These are phyloP conservation scores for Pseudogymnoascus sp. DNA, from an alignment of 2,329 filamentous ascomycete genomes.

Conservation along the genomic window DNA sequence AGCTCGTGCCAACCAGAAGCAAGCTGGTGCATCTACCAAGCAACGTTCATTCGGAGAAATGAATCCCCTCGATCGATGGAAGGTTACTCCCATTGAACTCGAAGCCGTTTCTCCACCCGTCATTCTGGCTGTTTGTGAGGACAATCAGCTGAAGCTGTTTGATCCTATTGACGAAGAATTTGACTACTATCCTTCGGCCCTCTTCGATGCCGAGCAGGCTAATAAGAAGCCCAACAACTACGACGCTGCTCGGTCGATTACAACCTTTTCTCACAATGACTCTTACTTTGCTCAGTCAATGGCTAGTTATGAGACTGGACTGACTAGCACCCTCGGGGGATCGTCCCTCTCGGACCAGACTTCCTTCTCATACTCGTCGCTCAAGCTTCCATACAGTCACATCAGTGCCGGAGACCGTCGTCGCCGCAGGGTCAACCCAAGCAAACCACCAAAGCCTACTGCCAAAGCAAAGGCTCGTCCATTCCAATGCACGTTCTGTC, in stretches of 20 bases:
- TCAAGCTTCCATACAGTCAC: constrained; percentile 20
- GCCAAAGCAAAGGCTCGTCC: constrained; percentile 32
- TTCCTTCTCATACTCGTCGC: constrained; percentile 6
- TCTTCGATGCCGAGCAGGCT: background rate
- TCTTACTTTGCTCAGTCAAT: constrained; percentile 10
- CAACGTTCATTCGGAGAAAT: background rate
- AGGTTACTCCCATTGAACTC: constrained; percentile 11
- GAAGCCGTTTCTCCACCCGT: constrained; percentile 11
- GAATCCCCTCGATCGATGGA: constrained; percentile 13
- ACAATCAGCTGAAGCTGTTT: constrained; percentile 4
- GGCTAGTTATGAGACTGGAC: constrained; percentile 12
- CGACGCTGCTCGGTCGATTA: background rate
- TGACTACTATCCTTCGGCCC: background rate
- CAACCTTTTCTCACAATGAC: constrained; percentile 7
- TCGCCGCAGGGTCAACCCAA: constrained; percentile 41
- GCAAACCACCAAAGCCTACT: constrained; percentile 34
- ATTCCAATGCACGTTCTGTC: constrained; percentile 52
- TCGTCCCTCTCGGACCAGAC: constrained; percentile 8
- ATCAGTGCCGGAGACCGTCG: constrained; percentile 43
- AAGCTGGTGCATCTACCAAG: background rate
- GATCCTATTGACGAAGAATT: constrained; percentile 5
- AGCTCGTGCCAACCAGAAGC: constrained; percentile 12
- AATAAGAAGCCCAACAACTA: background rate
- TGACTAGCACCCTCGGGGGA: constrained; percentile 7
- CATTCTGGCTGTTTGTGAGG: constrained; percentile 20